phyloP scores from a whole-genome alignment of 257 asterid species.

The Nicotiana undulata region DNA sequence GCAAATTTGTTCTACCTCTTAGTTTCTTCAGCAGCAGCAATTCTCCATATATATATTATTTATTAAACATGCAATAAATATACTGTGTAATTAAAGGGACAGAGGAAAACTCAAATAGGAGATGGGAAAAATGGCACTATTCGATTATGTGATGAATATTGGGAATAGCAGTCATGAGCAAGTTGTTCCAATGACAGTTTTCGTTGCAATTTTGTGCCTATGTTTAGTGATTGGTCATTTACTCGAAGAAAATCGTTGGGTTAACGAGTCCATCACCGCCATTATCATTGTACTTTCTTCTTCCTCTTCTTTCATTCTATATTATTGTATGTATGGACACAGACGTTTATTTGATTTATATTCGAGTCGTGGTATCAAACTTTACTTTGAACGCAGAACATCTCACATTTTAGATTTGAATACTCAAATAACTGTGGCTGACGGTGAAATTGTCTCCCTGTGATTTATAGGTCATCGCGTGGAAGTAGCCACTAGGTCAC shows the following conservation, averaged over 20 bases:
- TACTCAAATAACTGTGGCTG: background rate
- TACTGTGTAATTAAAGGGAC: background rate
- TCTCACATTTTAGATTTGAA: background rate
- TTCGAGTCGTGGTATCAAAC: background rate
- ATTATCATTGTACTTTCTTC: slow-evolving; percentile 18
- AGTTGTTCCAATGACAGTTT: slow-evolving; percentile 30
- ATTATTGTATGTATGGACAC: background rate
- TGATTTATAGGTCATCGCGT: too few species aligned
- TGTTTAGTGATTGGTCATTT: slow-evolving; percentile 39
- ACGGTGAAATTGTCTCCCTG: too few species aligned
- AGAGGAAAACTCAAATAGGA: background rate
- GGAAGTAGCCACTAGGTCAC: too few species aligned
- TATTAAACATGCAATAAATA: background rate
- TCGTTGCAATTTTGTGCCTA: slow-evolving; percentile 32
- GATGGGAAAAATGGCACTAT: background rate
- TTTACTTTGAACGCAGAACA: background rate
- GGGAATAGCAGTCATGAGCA: slow-evolving; percentile 12
- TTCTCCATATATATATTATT: too few species aligned
- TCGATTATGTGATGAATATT: background rate
- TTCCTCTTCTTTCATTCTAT: background rate
- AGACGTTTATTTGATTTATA: background rate
- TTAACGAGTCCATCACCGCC: slow-evolving; percentile 45
- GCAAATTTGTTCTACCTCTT: too few species aligned
- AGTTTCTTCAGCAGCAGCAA: too few species aligned
- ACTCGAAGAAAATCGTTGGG: slow-evolving; percentile 39